Base-by-base conservation (phyloP, 2,329 filamentous ascomycete genomes). In the Aspergillus ruber region DNA sequence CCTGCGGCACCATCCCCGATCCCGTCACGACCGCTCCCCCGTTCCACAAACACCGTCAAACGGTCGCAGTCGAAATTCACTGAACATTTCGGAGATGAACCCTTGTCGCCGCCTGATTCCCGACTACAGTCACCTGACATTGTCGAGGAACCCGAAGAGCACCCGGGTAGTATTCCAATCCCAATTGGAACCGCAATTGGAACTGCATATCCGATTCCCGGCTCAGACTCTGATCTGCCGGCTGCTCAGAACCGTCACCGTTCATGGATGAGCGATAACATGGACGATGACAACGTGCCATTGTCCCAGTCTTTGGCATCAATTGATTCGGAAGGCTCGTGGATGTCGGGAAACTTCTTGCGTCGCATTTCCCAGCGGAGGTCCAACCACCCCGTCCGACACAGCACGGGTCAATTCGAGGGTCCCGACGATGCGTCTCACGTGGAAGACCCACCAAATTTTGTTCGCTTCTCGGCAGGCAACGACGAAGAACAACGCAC, bases 291-390 rank as follows among this genome's bases (percentile, higher is more conserved):
- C 53, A 73, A 71, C 40, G 64, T 69, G 17, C 69, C 71, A 29
- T 56, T 90, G 62, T 88, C 90, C 25, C 85, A 90, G 66, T 97
- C 91, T 0, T 77, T 97, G 15, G 93, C 90, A 2, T 96, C 90
- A 0, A 88, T 97, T 50, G 93, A 96, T 62, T 96, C 90, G 0
- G 93, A 98, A 71, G 93, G 81, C 4, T 96, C 90, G 0, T 98
- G 93, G 93, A 82, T 98, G 40, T 93, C 90, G 3, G 90, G 91
- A 13, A 83, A 84, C 48, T 75, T 78, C 52, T 66, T 75, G 74
- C 75, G 54, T 61, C 74, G 47, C 64, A 74, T 62, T 66, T 81
- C 62, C 59, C 65, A 70, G 39, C 74, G 53, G 41, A 59, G 50
- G 17, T 60, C 54, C 57, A 68, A 55, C 49, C 68, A 55, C 49